Evolutionary conservation across 2,329 filamentous ascomycete species (phyloP), one percentile per base, ranked within the genome.

Genomic region (Scopulariopsis brevicaulis): DNA sequence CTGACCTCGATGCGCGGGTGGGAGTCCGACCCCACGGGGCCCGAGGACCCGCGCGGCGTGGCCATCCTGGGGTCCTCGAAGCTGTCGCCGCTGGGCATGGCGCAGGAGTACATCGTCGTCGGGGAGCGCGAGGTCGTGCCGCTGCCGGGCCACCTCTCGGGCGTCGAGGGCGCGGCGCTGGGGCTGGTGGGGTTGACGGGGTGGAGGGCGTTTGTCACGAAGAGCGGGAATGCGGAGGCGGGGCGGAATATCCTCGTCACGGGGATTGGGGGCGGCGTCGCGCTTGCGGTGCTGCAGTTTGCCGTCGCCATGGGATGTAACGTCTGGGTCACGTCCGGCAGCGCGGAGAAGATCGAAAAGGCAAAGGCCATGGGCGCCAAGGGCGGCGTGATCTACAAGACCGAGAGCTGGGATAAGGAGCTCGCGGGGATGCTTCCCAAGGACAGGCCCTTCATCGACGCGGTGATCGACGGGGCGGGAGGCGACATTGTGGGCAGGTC

Each of bases 261-360:
- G 4, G 93, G 93, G 0, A 95, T 97, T 70, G 93, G 93, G 0
- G 93, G 93, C 40, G 93, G 93, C 51, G 93, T 96, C 1, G 93
- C 93, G 37, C 74, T 96, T 58, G 86, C 89, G 75, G 87, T 82
- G 6, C 74, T 96, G 64, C 79, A 90, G 69, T 96, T 96, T 71
- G 91, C 83, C 12, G 83, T 86, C 14, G 90, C 83, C 11, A 73
- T 83, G 63, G 89, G 90, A 43, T 83, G 86, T 65, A 83, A 85
- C 68, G 87, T 93, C n/a, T 96, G 79, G 67, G 90, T 96, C 58
- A 93, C 86, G 1, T 90, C 85, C 58, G 85, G 89, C 10, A 85
- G 83, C 62, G 71, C 82, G 62, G 84, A 80, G 64, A 96, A 96
- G 78, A 82, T 97, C 60, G 77, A 81, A 54, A 84, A 80, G 67